phyloP scores from a whole-genome alignment of 2,329 filamentous ascomycete genomes.

The Diplodia corticola region DNA sequence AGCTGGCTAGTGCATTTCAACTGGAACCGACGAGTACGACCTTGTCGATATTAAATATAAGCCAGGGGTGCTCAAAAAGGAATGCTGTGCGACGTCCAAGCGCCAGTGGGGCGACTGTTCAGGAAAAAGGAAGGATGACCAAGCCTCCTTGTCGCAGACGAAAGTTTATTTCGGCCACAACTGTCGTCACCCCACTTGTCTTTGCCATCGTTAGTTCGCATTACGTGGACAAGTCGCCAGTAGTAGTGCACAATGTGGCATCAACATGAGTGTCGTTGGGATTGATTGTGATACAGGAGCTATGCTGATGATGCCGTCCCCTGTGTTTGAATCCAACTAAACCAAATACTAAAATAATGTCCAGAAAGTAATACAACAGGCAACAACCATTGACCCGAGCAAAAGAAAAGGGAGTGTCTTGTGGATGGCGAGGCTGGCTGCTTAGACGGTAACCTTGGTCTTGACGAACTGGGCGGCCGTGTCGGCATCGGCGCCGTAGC shows the following conservation, averaged over 20 bases:
- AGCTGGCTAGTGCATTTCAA: too few species aligned
- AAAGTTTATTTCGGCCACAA: neutral
- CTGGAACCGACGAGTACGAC: too few species aligned
- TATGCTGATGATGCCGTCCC: neutral
- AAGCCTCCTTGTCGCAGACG: neutral
- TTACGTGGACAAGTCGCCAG: neutral
- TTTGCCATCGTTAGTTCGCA: neutral
- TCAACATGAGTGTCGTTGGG: neutral
- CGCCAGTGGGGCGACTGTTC: neutral
- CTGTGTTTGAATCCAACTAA: neutral
- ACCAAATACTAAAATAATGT: conserved; percentile 6
- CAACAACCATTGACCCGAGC: neutral
- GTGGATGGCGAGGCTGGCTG: too few species aligned
- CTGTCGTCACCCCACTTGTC: neutral
- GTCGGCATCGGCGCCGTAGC: conserved; percentile 33
- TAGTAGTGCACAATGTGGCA: neutral
- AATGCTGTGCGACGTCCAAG: neutral
- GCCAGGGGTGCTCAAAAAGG: neutral
- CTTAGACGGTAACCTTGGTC: conserved; percentile 1
- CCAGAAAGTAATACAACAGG: neutral
- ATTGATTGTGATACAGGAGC: neutral
- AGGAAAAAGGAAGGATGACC: neutral
- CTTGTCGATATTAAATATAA: neutral
- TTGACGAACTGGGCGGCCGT: conserved; percentile 33
- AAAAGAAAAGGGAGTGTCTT: neutral